These are phyloP conservation scores for Teunomyces kruisii DNA, from an alignment of 805 yeast genomes.

Conservation along the genomic window DNA sequence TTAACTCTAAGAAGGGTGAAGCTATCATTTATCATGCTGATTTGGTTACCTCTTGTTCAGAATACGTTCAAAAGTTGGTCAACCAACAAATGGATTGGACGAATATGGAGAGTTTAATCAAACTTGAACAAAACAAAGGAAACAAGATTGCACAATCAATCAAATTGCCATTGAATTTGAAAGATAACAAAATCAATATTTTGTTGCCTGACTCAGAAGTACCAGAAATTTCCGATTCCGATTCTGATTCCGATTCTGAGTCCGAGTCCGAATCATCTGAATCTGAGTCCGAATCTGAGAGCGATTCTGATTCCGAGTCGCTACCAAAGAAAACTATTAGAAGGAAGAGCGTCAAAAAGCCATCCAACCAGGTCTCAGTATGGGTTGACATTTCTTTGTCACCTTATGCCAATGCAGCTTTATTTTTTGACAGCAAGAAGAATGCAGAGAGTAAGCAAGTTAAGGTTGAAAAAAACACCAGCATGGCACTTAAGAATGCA, in stretches of 20 bases:
- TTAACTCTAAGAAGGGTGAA: slow-evolving; percentile 69
- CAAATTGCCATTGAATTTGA: slow-evolving; percentile 65
- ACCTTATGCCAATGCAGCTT: slow-evolving; percentile 86
- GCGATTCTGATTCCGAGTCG: slow-evolving; percentile 14
- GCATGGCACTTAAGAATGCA: slow-evolving; percentile 77
- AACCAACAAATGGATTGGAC: slow-evolving; percentile 94
- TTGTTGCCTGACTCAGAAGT: slow-evolving; percentile 50
- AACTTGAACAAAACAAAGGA: slow-evolving; percentile 65
- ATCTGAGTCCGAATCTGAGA: slow-evolving; percentile 30
- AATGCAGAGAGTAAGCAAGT: slow-evolving; percentile 73
- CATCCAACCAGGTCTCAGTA: slow-evolving; percentile 41
- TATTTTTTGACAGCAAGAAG: slow-evolving; percentile 76
- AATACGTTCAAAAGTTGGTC: slow-evolving; percentile 62
- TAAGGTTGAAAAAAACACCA: slow-evolving; percentile 76
- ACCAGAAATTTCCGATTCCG: slow-evolving; percentile 35
- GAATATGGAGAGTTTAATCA: slow-evolving; percentile 74
- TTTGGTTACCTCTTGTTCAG: slow-evolving; percentile 68
- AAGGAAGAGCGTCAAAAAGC: slow-evolving; percentile 4
- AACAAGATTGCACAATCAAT: slow-evolving; percentile 64
- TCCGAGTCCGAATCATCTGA: slow-evolving; percentile 33
- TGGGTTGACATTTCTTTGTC: slow-evolving; percentile 68
- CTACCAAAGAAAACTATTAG: slow-evolving; percentile 2
- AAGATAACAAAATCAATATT: slow-evolving; percentile 64
- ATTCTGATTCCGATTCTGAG: slow-evolving; percentile 19
- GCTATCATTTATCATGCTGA: slow-evolving; percentile 68